Percentiles rank a stretch among this genome's conserved stretches.
Evolutionary conservation across 2,329 filamentous ascomycete species (phyloP).

Genomic region (Hortaea sp.): DNA sequence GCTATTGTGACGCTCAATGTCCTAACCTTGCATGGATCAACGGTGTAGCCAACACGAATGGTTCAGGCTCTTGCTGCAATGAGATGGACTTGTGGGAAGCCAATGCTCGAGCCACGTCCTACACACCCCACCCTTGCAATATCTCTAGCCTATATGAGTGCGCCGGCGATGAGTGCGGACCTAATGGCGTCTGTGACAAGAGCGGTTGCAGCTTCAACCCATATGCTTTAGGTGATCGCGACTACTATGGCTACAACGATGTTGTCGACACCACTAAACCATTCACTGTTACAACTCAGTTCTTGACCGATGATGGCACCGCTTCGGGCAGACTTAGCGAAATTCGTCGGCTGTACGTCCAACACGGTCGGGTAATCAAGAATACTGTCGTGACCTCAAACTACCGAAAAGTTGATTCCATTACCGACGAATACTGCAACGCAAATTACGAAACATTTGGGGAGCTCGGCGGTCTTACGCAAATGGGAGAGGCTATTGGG

Average conservation of each 20-base stretch:
- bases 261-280: constrained; percentile 51
- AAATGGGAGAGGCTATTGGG: constrained; percentile 45
- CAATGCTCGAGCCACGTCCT: constrained; percentile 54
- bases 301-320: constrained; percentile 47
- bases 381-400: constrained; percentile 38
- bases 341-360: constrained; percentile 44
- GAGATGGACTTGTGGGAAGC: constrained; percentile 66
- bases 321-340: constrained; percentile 22
- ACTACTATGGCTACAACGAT: constrained; percentile 17
- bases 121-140: constrained; percentile 57
- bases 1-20: constrained; percentile 25
- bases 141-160: constrained; percentile 30
- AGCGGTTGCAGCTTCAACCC: constrained; percentile 62
- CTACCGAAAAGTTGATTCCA: constrained; percentile 39
- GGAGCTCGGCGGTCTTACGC: constrained; percentile 45
- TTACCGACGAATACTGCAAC: constrained; percentile 51
- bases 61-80: constrained; percentile 52
- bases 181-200: constrained; percentile 51
- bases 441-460: constrained; percentile 34
- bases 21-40: constrained; percentile 33
- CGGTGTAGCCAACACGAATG: constrained; percentile 32
- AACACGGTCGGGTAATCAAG: constrained; percentile 49
- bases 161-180: not conserved
- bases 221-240: not conserved
- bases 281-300: constrained; percentile 47